Evolutionary conservation across 2,329 filamentous ascomycete species (phyloP).

Genomic region (Westerdykella sp.): DNA sequence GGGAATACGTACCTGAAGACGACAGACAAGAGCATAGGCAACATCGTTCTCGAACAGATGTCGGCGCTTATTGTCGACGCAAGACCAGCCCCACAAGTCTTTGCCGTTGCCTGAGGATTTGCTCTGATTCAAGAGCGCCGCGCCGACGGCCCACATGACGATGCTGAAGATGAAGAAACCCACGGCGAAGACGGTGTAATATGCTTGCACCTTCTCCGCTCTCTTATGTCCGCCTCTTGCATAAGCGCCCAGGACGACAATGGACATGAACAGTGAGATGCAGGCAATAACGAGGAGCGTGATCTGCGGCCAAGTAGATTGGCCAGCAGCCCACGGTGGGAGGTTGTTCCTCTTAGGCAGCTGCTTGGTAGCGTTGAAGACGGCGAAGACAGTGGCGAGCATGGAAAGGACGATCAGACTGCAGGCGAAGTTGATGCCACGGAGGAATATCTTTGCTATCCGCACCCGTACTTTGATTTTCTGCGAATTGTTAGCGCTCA

Average conservation of each 20-base stretch:
- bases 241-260: constrained; percentile 78
- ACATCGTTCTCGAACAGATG: constrained; percentile 74
- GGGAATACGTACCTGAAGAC: constrained; percentile 60
- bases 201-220: constrained; percentile 88
- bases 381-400: constrained; percentile 77
- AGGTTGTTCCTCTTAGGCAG: constrained; percentile 72
- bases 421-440: constrained; percentile 94
- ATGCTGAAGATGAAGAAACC: constrained; percentile 91
- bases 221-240: constrained; percentile 79
- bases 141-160: constrained; percentile 84
- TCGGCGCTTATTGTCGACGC: constrained; percentile 76
- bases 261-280: constrained; percentile 71
- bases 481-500: constrained; percentile 49
- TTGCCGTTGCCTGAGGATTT: constrained; percentile 68
- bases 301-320: constrained; percentile 79
- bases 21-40: constrained; percentile 84
- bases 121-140: constrained; percentile 73
- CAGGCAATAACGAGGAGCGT: constrained; percentile 72
- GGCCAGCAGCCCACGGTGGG: constrained; percentile 74
- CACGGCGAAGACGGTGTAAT: constrained; percentile 91
- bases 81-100: constrained; percentile 99
- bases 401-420: constrained; percentile 90
- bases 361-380: constrained; percentile 81
- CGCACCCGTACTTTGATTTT: constrained; percentile 89
- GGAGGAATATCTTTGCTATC: constrained; percentile 90